Conservation (phyloP, 768 basidiomycete genomes). For the Leucocoprinus leucothites region DNA sequence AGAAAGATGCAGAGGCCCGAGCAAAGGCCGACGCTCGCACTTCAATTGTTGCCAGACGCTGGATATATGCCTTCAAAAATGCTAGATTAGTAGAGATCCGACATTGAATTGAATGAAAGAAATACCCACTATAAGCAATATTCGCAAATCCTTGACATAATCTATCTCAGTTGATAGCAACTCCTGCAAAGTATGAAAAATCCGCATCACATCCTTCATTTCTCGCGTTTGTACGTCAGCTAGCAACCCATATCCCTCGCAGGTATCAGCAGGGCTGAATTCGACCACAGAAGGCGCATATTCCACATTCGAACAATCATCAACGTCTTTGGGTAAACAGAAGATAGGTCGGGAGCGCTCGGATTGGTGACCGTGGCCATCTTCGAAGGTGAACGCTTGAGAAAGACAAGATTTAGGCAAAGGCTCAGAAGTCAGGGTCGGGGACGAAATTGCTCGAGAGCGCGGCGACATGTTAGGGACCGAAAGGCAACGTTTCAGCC, state of each 20-base stretch:
- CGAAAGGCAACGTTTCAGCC: constrained; percentile 37
- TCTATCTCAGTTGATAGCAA: constrained; percentile 81
- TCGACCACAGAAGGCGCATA: constrained; percentile 20
- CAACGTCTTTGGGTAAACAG: constrained; percentile 29
- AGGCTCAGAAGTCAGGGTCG: constrained; percentile 11
- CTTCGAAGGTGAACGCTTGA: not conserved
- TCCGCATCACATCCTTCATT: constrained; percentile 45
- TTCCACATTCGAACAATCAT: constrained; percentile 20
- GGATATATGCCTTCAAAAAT: constrained; percentile 59
- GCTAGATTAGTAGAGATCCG: constrained; percentile 1
- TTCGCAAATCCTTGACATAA: constrained; percentile 77
- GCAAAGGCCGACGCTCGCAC: constrained; percentile 38
- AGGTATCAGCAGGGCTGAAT: constrained; percentile 23
- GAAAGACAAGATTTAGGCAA: not conserved
- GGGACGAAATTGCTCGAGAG: constrained; percentile 16
- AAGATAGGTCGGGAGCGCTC: constrained; percentile 27
- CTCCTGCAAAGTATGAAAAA: constrained; percentile 79
- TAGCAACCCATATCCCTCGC: constrained; percentile 24
- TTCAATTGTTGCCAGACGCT: constrained; percentile 48
- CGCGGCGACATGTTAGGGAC: constrained; percentile 33
- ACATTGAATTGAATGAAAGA: constrained; percentile 7
- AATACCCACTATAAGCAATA: constrained; percentile 64
- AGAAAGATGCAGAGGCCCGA: constrained; percentile 39
- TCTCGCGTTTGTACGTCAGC: constrained; percentile 27
- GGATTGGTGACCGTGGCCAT: not conserved